phyloP scores from a whole-genome alignment of 306 rosid genomes.

The Oxytropis ochrocephala region DNA sequence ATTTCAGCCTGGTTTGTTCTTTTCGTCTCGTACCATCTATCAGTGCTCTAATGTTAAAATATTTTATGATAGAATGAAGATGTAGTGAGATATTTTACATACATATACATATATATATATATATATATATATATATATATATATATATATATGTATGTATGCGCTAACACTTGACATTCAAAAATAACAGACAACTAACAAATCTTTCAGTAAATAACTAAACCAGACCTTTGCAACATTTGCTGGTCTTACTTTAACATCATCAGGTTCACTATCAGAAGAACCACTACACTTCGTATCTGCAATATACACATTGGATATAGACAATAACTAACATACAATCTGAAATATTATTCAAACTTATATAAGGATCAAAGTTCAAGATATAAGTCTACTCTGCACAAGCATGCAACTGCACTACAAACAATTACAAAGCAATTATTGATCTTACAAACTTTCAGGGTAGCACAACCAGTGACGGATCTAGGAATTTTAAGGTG shows the following conservation, averaged over 20 bases:
- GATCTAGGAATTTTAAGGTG: too few species aligned
- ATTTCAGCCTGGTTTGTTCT: too few species aligned
- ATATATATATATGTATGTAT: too few species aligned
- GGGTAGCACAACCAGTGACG: neutral
- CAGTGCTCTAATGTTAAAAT: too few species aligned
- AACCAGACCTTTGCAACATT: slow-evolving; percentile 41
- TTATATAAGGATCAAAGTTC: neutral
- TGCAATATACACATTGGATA: slow-evolving; percentile 23
- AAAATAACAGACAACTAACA: neutral
- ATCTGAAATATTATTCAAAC: neutral
- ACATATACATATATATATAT: too few species aligned
- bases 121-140: too few species aligned
- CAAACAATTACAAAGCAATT: neutral
- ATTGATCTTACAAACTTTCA: neutral
- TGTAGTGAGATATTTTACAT: neutral
- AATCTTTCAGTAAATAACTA: neutral
- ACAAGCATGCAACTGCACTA: neutral
- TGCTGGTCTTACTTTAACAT: slow-evolving; percentile 36
- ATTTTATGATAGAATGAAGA: neutral
- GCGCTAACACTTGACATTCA: neutral
- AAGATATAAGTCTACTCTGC: neutral
- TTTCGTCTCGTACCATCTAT: too few species aligned
- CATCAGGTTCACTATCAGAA: slow-evolving; percentile 52
- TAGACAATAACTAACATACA: neutral
- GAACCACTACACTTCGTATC: slow-evolving; percentile 50